Percentiles rank a stretch among this genome's conserved stretches.
These are phyloP conservation scores for Triangularia verruculosa DNA, from an alignment of 2,329 filamentous ascomycete genomes.

Conservation along the genomic window DNA sequence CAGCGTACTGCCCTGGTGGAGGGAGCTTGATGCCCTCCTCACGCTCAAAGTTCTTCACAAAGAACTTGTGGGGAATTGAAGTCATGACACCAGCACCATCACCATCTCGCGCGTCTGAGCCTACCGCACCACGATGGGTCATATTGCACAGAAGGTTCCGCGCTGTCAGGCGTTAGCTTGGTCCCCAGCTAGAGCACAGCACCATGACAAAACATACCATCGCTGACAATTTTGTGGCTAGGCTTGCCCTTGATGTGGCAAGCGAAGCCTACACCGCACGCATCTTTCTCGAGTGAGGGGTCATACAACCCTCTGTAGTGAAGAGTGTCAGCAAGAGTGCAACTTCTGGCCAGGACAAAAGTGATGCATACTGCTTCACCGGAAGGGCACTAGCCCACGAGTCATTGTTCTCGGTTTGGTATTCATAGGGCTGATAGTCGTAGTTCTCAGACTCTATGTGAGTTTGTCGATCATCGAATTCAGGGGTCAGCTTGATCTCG, in stretches of 20 bases:
- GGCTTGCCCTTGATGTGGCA: constrained; percentile 97
- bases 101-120: constrained; percentile 95
- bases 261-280: constrained; percentile 98
- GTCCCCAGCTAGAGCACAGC: too few relatives aligned
- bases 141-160: constrained; percentile 98
- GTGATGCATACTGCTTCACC: constrained; percentile 72
- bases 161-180: constrained; percentile 49
- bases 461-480: constrained; percentile 67
- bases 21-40: constrained; percentile 87
- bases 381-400: constrained; percentile 95
- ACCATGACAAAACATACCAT: constrained; percentile 78
- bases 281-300: constrained; percentile 95
- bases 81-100: constrained; percentile 99
- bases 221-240: constrained; percentile 97
- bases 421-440: constrained; percentile 72
- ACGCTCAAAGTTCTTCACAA: constrained; percentile 95
- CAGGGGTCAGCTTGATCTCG: constrained; percentile 48
- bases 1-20: constrained; percentile 87
- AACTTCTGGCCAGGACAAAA: neutral
- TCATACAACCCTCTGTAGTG: constrained; percentile 76
- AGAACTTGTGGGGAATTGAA: constrained; percentile 96
- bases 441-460: constrained; percentile 59
- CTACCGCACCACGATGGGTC: constrained; percentile 98
- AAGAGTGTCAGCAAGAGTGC: constrained; percentile 17
- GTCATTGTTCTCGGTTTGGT: constrained; percentile 77